Evolutionary conservation across 805 yeast species (phyloP), one percentile per base, ranked within the genome.

Genomic region (Candida sanyiensis): DNA sequence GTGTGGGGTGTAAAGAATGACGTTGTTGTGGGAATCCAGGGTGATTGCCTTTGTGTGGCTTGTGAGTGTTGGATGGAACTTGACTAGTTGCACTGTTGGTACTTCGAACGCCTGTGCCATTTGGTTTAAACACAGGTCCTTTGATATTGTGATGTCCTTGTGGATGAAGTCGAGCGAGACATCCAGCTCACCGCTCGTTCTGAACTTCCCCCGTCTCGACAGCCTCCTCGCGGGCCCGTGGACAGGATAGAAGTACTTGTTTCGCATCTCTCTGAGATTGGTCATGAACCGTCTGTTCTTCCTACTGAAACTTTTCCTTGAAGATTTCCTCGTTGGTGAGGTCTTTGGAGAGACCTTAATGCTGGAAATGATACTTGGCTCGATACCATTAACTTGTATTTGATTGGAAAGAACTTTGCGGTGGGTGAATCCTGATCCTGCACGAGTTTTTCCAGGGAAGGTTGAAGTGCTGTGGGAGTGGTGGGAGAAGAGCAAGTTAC

Each of bases 11-110:
- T 52, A 55, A 6, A 52, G 33, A 21, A 54, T 46, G 33, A 47
- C 44, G 25, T 51, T 54, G 39, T 52, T 51, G n/a, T 51, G 34
- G 3, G 56, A 51, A 33, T 55, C 59, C 11, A 55, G 42, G 1
- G 54, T 45, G 13, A 55, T 45, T 9, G 47, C 47, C 25, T 47
- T 52, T 6, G 45, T 38, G 1, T 33, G 8, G 10, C 32, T 35
- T 8, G 20, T 28, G 2, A 50, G 33, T 11, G 17, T 24, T 13
- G 58, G 57, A 8, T 45, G 24, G 2, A 43, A 26, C 29, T 40
- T 43, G 7, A 44, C 7, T 5, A 51, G n/a, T 12, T 54, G 46
- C 3, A 19, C 37, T 1, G 13, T 15, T 2, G 33, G 18, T 6
- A 51, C 26, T 4, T 37, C 41, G 32, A 33, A 52, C 0, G 51